Percentiles rank a stretch among this genome's conserved stretches.
phyloP scores from a whole-genome alignment of 2,329 filamentous ascomycete species.

The Celoporthe dispersa region DNA sequence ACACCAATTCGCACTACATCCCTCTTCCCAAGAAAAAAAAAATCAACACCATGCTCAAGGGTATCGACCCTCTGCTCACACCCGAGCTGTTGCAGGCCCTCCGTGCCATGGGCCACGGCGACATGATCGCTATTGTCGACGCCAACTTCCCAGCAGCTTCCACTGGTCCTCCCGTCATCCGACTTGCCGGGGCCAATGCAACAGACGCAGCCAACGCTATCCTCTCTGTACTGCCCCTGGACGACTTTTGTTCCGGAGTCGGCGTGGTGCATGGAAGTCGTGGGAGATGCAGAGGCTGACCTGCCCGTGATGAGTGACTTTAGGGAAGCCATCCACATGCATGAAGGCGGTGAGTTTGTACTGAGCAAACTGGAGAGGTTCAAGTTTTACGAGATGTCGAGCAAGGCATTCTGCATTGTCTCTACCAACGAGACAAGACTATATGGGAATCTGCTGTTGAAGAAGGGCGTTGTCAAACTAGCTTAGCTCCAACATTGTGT shows the following conservation, averaged over 20 bases:
- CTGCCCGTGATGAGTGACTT: slow-evolving; percentile 17
- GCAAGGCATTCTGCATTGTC: slow-evolving; percentile 17
- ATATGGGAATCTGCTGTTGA: slow-evolving; percentile 17
- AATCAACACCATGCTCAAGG: slow-evolving; percentile 14
- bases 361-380: slow-evolving; percentile 21
- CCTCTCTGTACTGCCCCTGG: slow-evolving; percentile 19
- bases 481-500: neutral
- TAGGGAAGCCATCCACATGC: slow-evolving; percentile 9
- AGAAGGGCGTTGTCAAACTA: slow-evolving; percentile 13
- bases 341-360: slow-evolving; percentile 14
- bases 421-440: slow-evolving; percentile 10
- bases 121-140: slow-evolving; percentile 19
- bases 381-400: slow-evolving; percentile 10
- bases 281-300: slow-evolving; percentile 14
- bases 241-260: slow-evolving; percentile 20
- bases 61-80: slow-evolving; percentile 18
- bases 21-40: neutral
- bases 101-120: slow-evolving; percentile 20
- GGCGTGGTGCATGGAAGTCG: slow-evolving; percentile 23
- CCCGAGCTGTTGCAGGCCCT: slow-evolving; percentile 14
- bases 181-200: slow-evolving; percentile 19
- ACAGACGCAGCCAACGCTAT: slow-evolving; percentile 20
- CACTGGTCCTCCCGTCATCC: slow-evolving; percentile 16
- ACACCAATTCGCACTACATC: neutral
- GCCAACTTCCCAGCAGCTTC: slow-evolving; percentile 19